phyloP scores from a whole-genome alignment of 2,329 filamentous ascomycete species.

The Fusarium penzigii region DNA sequence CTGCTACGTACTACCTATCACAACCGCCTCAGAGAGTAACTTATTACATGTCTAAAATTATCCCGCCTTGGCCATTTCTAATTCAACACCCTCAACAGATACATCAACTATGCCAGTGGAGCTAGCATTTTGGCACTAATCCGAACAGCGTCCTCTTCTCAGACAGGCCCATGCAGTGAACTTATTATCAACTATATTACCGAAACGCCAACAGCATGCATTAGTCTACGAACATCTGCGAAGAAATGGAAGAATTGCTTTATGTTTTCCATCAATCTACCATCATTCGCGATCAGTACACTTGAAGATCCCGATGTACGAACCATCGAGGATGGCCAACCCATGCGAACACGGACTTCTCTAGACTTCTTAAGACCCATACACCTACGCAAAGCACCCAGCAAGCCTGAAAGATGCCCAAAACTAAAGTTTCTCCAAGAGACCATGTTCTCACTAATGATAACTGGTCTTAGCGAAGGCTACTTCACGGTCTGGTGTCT shows the following conservation, averaged over 20 bases:
- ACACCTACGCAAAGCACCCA: background rate
- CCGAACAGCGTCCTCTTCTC: slow-evolving; percentile 1
- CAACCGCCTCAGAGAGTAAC: too few species aligned
- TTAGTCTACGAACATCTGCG: slow-evolving; percentile 5
- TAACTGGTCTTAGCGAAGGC: slow-evolving; percentile 1
- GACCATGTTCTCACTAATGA: slow-evolving; percentile 2
- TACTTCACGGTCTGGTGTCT: slow-evolving; percentile 9
- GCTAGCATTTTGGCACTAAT: slow-evolving; percentile 3
- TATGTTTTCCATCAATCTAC: slow-evolving; percentile 10
- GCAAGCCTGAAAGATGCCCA: background rate
- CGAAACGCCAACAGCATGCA: background rate
- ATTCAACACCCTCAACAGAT: slow-evolving; percentile 3
- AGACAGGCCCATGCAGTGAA: slow-evolving; percentile 1
- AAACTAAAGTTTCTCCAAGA: slow-evolving; percentile 1
- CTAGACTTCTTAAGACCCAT: slow-evolving; percentile 3
- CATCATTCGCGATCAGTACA: slow-evolving; percentile 6
- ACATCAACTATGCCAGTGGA: slow-evolving; percentile 14
- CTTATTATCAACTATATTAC: slow-evolving; percentile 13
- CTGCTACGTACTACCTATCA: background rate
- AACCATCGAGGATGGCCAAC: background rate
- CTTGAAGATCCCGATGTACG: background rate
- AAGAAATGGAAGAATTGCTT: slow-evolving; percentile 9
- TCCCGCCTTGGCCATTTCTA: too few species aligned
- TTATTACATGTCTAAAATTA: background rate
- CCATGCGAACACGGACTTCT: slow-evolving; percentile 1